Evolutionary conservation across 805 yeast genomes (phyloP), one percentile per base, ranked within the genome.

Genomic region (Candida manassasensis): DNA sequence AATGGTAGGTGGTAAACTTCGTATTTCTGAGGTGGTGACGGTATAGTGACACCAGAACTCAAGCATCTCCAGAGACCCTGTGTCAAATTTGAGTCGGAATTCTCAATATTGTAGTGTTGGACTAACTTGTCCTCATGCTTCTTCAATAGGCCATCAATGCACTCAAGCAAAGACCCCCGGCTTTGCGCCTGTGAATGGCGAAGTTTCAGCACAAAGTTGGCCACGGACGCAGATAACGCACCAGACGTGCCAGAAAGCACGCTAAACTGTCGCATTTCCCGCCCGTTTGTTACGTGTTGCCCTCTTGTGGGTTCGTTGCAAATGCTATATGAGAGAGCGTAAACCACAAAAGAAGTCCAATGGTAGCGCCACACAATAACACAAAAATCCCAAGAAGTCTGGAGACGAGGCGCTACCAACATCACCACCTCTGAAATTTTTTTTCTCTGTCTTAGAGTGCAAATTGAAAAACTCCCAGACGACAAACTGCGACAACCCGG

Each of bases 101-200:
- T 7, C 6, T 11, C 18, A 8, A 21, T 13, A 4, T 26, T 18
- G 15, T 30, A 30, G 18, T 30, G 33, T 5, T 30, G 6, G 4
- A 13, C 8, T 12, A 30, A 21, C 5, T n/a, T 8, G 3, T 34
- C 27, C 21, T 40, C 36, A 29, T 47, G 33, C 26, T 43, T 40
- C n/a, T 32, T 35, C 4, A 45, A 40, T 11, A 48, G 29, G 12
- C 35, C 24, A 15, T 43, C 48, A 10, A 42, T 35, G 3, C 45
- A 35, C 27, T 33, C 35, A 9, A 43, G 30, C 22, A 47, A 13
- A 11, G 36, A 34, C 6, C 36, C 36, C 6, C 42, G 38, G 25
- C 28, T 34, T 12, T 16, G 32, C 13, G 13, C 12, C 19, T 41
- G 44, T 6, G 28, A 29, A 17, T 17, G 18, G 13, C 33, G 24